These are phyloP conservation scores for Gossypium aridum DNA, from an alignment of 441 rosid species.

Conservation along the genomic window DNA sequence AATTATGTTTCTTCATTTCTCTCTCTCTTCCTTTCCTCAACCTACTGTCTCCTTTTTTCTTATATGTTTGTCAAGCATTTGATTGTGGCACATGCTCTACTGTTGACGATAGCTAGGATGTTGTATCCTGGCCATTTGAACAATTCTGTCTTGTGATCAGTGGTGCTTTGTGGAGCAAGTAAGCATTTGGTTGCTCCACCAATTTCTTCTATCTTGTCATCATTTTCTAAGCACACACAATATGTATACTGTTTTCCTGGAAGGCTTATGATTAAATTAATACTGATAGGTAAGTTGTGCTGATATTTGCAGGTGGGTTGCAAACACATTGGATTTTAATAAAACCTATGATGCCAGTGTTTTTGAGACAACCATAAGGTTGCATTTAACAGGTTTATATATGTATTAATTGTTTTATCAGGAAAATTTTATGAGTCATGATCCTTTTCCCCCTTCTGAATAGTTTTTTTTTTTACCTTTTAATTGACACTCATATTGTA, in stretches of 20 bases:
- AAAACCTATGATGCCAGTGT: slow-evolving; percentile 92
- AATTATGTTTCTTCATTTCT: neutral
- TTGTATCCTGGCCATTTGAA: neutral
- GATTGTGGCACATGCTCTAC: neutral
- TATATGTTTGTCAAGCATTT: neutral
- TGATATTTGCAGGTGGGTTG: slow-evolving; percentile 78
- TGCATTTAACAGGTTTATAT: slow-evolving; percentile 65
- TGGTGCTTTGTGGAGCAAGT: neutral
- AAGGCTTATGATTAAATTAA: neutral
- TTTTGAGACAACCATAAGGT: slow-evolving; percentile 99
- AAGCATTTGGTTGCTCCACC: neutral
- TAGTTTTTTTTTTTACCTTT: neutral
- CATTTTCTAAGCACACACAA: neutral
- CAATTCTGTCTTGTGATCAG: neutral
- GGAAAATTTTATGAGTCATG: neutral
- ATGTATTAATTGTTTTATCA: slow-evolving; percentile 9
- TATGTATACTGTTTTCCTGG: neutral
- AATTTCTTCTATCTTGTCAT: neutral
- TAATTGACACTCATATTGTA: neutral
- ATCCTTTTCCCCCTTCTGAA: neutral
- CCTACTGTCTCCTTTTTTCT: neutral
- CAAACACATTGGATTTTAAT: slow-evolving; percentile 79
- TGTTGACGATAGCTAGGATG: neutral
- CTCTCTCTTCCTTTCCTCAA: neutral
- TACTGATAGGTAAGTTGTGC: neutral